These are phyloP conservation scores for Flaveria ramosissima DNA, from an alignment of 129 eudicot genomes.

Conservation along the genomic window DNA sequence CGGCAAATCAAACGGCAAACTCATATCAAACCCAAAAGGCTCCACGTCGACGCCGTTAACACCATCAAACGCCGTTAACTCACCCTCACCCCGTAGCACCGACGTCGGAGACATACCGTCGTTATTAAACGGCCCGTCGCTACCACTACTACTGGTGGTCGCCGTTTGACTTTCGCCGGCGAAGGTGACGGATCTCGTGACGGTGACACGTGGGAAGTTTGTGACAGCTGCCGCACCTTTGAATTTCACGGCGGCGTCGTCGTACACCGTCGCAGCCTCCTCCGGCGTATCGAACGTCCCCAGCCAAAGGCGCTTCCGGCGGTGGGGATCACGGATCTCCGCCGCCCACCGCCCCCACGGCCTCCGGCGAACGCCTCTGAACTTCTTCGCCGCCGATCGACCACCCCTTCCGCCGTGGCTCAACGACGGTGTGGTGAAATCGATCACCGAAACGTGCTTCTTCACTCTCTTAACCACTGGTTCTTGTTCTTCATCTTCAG, in stretches of 20 bases:
- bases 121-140: slow-evolving; percentile 24
- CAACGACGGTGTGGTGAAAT: slow-evolving; percentile 24
- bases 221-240: slow-evolving; percentile 63
- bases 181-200: slow-evolving; percentile 27
- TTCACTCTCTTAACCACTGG: slow-evolving; percentile 36
- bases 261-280: slow-evolving; percentile 71
- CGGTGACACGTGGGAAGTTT: slow-evolving; percentile 52
- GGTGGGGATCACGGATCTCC: slow-evolving; percentile 69
- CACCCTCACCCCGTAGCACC: slow-evolving; percentile 42
- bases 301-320: slow-evolving; percentile 63
- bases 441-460: slow-evolving; percentile 49
- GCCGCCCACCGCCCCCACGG: slow-evolving; percentile 86
- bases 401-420: background rate
- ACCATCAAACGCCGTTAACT: slow-evolving; percentile 40
- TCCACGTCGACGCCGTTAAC: slow-evolving; percentile 32
- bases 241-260: slow-evolving; percentile 57
- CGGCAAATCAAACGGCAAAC: slow-evolving; percentile 46
- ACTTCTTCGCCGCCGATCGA: slow-evolving; percentile 34
- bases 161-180: slow-evolving; percentile 20
- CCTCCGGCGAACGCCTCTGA: slow-evolving; percentile 62
- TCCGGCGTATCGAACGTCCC: slow-evolving; percentile 72
- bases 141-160: slow-evolving; percentile 9
- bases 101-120: slow-evolving; percentile 62
- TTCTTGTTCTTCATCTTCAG: slow-evolving; percentile 43
- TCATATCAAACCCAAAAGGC: slow-evolving; percentile 38